Conservation (phyloP, 345 rosid genomes). For the Schrenkiella parvula region DNA sequence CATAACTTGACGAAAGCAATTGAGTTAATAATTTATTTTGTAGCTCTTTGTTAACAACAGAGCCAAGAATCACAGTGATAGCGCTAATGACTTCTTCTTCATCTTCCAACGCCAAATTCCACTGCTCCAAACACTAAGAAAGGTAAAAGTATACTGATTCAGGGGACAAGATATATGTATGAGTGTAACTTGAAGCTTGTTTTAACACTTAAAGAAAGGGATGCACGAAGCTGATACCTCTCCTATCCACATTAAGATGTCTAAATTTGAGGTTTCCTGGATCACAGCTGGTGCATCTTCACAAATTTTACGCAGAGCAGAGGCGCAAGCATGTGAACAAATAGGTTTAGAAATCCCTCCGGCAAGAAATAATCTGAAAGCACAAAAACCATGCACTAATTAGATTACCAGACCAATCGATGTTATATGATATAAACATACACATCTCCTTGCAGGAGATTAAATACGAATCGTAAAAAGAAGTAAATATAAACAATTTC, state of each 20-base stretch:
- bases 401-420: neutral
- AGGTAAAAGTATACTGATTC: constrained; percentile 4
- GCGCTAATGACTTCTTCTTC: constrained; percentile 90
- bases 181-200: neutral
- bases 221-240: constrained; percentile 52
- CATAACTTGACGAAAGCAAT: constrained; percentile 85
- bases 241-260: constrained; percentile 84
- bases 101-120: constrained; percentile 71
- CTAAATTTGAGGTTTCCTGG: constrained; percentile 80
- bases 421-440: neutral
- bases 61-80: constrained; percentile 62
- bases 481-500: neutral
- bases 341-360: constrained; percentile 79
- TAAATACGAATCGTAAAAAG: neutral
- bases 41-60: constrained; percentile 65
- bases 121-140: constrained; percentile 55
- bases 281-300: constrained; percentile 73
- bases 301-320: constrained; percentile 82
- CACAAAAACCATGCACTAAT: constrained; percentile 34
- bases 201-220: neutral
- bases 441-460: neutral
- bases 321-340: constrained; percentile 78
- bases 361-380: constrained; percentile 92
- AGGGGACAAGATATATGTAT: neutral
- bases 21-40: constrained; percentile 70